These are phyloP conservation scores for Dendrobium chrysotoxum DNA, from an alignment of 106 monocot genomes.

Conservation along the genomic window DNA sequence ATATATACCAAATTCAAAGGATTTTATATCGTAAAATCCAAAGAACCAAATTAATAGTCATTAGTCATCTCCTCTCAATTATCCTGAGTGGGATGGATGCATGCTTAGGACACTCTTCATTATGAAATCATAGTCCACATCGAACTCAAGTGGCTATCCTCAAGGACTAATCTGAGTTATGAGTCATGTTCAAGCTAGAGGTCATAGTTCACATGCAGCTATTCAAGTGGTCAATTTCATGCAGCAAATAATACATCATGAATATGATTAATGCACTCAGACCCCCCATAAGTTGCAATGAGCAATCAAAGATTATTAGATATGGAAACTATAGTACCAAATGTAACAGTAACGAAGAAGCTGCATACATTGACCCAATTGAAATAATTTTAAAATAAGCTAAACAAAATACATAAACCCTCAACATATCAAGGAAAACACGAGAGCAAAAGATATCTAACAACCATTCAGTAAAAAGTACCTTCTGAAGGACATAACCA, in stretches of 20 bases:
- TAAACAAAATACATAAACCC: not conserved
- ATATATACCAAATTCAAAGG: no score
- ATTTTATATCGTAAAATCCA: no score
- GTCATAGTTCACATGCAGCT: not conserved
- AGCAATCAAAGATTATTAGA: not conserved
- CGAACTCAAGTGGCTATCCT: no score
- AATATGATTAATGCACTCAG: not conserved
- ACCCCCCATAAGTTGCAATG: not conserved
- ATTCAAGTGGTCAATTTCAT: not conserved
- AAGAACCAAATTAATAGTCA: no score
- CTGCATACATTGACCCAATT: not conserved
- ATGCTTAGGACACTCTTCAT: no score
- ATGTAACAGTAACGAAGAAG: not conserved
- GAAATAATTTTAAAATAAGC: not conserved
- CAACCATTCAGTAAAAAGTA: slow-evolving; percentile 18
- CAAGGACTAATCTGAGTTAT: no score
- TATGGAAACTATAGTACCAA: not conserved
- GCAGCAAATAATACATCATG: not conserved
- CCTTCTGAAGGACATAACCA: slow-evolving; percentile 99
- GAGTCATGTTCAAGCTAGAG: no score
- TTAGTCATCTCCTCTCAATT: no score
- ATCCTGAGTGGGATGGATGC: no score
- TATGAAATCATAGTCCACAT: no score
- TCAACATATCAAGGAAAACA: not conserved
- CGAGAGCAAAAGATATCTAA: not conserved